Base-by-base conservation (phyloP, 345 rosid species). In the Rhodamnia rubescens region DNA sequence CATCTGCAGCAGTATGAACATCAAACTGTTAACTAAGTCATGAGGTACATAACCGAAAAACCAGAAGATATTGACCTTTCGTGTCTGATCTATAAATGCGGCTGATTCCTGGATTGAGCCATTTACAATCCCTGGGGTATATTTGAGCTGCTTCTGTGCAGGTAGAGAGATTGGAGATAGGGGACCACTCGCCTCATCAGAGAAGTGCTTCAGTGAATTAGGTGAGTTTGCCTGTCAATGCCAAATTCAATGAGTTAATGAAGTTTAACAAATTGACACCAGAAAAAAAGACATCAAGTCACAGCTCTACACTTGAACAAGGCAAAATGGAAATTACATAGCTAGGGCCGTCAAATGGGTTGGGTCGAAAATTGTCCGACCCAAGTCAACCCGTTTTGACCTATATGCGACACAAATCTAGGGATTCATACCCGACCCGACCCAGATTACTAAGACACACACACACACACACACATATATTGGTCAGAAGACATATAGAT, bases 121-220 rank as follows among this genome's bases (percentile, higher is more conserved):
- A 69, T 96, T 97, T 50, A 92, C 99, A 86, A 96, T 91, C 82
- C 99, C 98, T 10, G 97, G 98, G 49, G 95, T 91, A 90, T 93
- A 96, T 87, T 96, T 95, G 82, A 96, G 95, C 88, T 97, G 99
- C 89, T 96, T 97, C 89, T 94, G 98, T 58, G 98, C 99, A 47
- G 97, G 97, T 83, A 93, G 92, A 32, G 98, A 86, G 89, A 93
- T 89, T 51, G 97, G 98, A 86, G 97, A 94, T 83, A 91, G 87
- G 42, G 96, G 91, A 84, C 92, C 90, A 84, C 88, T 92, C 84
- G 85, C 83, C 83, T 95, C 98, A 84, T 94, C 96, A 42, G 93
- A 87, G 64, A 88, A 85, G 74, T 95, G 93, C 89, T 93, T 94
- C 89, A 92, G 86, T 69, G 96, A 92, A 89, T 93, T 93, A 32